Percentiles rank a stretch among this genome's conserved stretches.
Evolutionary conservation across 2,329 filamentous ascomycete genomes (phyloP).

Genomic region (Colletotrichum neosansevieriae): DNA sequence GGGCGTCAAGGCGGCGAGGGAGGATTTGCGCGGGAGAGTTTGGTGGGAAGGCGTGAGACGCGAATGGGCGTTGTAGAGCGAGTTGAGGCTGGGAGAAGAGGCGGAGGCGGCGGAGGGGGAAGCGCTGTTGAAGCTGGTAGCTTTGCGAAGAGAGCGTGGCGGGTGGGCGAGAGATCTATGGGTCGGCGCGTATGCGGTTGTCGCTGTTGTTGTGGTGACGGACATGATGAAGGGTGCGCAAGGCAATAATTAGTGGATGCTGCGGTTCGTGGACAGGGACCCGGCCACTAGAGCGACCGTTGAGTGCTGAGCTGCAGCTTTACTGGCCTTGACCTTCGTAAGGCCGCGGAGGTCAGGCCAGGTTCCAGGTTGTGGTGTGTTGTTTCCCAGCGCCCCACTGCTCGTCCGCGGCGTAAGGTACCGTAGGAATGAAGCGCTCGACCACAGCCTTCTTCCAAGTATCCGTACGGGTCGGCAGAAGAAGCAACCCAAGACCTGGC

Average conservation of each 20-base stretch:
- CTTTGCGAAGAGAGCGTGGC: constrained; percentile 57
- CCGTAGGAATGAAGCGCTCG: constrained; percentile 3
- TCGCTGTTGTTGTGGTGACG: constrained; percentile 41
- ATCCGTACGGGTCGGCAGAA: background rate
- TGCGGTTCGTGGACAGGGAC: constrained; percentile 27
- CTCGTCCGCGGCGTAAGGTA: background rate
- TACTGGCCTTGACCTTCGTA: constrained; percentile 29
- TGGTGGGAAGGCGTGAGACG: constrained; percentile 52
- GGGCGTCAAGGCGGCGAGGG: constrained; percentile 75
- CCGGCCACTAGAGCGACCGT: constrained; percentile 19
- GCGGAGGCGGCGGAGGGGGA: constrained; percentile 55
- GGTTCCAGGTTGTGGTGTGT: constrained; percentile 36
- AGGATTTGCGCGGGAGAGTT: constrained; percentile 75
- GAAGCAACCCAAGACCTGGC: constrained; percentile 23
- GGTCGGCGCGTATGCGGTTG: constrained; percentile 39
- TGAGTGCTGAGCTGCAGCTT: constrained; percentile 24
- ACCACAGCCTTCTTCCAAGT: constrained; percentile 5
- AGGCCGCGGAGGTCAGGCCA: constrained; percentile 32
- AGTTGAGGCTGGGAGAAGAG: constrained; percentile 71
- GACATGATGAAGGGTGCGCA: constrained; percentile 33
- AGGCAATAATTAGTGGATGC: constrained; percentile 33
- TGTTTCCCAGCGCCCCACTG: constrained; percentile 33
- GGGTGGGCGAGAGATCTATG: constrained; percentile 39
- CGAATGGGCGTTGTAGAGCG: constrained; percentile 63
- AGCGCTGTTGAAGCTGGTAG: constrained; percentile 49